Base-by-base conservation (phyloP, 371 early-diverging fungal species). In the Mucor lusitanicus region DNA sequence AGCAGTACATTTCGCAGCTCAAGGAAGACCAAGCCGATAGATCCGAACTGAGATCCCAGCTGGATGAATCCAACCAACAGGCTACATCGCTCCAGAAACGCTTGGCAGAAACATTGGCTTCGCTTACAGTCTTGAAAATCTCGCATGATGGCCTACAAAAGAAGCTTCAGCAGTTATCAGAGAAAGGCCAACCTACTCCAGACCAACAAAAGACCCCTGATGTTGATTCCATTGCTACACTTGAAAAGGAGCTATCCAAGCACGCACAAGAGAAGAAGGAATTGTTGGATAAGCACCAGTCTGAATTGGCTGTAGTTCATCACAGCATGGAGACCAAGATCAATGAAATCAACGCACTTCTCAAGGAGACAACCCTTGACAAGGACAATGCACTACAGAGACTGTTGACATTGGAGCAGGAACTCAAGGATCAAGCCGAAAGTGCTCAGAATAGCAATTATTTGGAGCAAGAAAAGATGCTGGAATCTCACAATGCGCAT, bases 81-180 rank as follows among this genome's bases (percentile, higher is more conserved):
- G 13, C 61, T 4, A 59, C 13, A 2, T 42, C 33, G 0, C 25
- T 69, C 21, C 64, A 69, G 28, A 69, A 64, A 27, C 48, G 48
- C 6, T 30, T 69, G 25, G 61, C 60, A 21, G 70, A 69, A 13
- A 65, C 70, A 27, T 33, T 63, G 12, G 69, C 69, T 39, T 64
- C 69, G 12, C 33, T 69, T 12, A 60, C 70, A 23, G 70, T 61
- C 0, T 48, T 69, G 17, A 69, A 65, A 25, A 27, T 69, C 3
- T 42, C 70, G 4, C 65, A 69, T 56, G 70, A 69, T 27, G 17
- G 46, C 8, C 48, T 69, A 17, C 44, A 54, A 21, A 64, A 64
- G 57, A 50, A 67, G 23, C 21, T 63, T 2, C 55, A 60, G 21
- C 30, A 44, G 44, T 35, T 35, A 13, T 12, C 37, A 37, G 30